Base-by-base conservation (phyloP, 2,329 filamentous ascomycete species). In the Microsporum ferrugineum region DNA sequence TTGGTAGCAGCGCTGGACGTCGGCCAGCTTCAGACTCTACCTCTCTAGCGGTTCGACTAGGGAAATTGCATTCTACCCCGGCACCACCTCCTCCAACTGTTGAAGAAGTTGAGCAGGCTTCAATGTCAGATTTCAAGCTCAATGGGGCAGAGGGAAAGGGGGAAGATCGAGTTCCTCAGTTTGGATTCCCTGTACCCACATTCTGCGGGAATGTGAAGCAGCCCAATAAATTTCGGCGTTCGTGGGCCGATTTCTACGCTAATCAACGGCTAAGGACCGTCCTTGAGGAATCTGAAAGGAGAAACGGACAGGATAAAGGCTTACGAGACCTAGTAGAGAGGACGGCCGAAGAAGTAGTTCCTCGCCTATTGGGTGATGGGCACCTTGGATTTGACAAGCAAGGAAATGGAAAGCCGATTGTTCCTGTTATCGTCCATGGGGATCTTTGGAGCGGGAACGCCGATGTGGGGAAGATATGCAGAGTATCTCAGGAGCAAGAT, bases 361-460 rank as follows among this genome's bases (percentile, higher is more conserved):
- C 90, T 0, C 76, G 86, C 0, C 74, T 96, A n/a, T 76, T 96
- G 10, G 84, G 86, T 0, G 84, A 89, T 59, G 79, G 76, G 0
- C 83, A 85, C 69, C 72, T 95, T 8, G 84, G 82, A 45, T 77
- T 76, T 63, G 68, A 72, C 17, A 66, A 62, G 12, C 51, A 64
- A 47, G 75, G 76, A 0, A 65, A 70, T 1, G 80, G 81, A 2
- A 76, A 82, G 56, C 81, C 80, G 0, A 79, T 94, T 31, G 77
- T 72, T n/a, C 90, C 91, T 0, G 91, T 94, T 0, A 82, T 95
- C 4, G 79, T 96, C 0, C 92, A 97, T 70, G 92, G 92, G 0
- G 91, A 96, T 75, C 73, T 96, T n/a, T 96, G 92, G 92, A 88
- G 85, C 65, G 92, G 92, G 0, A 96, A 96, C 72, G 84, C 88